These are phyloP conservation scores for Lobulomyces angularis DNA, from an alignment of 192 early-diverging fungal genomes.

Conservation along the genomic window DNA sequence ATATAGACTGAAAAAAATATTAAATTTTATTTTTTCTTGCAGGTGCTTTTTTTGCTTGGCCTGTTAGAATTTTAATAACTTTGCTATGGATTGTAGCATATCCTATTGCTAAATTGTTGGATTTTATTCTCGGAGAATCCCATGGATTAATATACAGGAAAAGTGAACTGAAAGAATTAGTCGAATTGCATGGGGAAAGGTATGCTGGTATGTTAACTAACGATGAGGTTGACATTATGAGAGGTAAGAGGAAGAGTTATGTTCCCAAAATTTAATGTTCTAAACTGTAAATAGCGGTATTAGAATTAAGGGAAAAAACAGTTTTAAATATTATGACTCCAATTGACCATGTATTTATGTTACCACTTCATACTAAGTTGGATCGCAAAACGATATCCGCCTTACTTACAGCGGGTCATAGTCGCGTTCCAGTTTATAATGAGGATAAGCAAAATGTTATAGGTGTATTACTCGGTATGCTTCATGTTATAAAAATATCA, in stretches of 20 bases:
- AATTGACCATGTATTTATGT: conserved; percentile 33
- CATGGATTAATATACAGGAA: conserved; percentile 86
- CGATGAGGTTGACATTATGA: conserved; percentile 38
- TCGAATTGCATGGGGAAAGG: conserved; percentile 32
- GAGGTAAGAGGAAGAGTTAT: no score
- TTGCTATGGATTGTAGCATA: conserved; percentile 52
- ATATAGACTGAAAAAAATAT: no score
- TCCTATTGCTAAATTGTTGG: conserved; percentile 77
- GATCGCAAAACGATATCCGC: conserved; percentile 10
- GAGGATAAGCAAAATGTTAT: conserved; percentile 11
- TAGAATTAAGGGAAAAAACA: conserved; percentile 35
- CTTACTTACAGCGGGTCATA: conserved; percentile 25
- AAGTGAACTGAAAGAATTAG: conserved; percentile 36
- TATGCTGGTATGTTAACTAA: conserved; percentile 25
- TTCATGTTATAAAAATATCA: conserved; percentile 1
- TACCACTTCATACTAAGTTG: conserved; percentile 11
- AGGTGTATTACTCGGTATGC: conserved; percentile 9
- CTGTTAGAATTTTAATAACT: conserved; percentile 46
- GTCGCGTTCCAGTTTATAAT: conserved; percentile 33
- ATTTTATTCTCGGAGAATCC: conserved; percentile 67
- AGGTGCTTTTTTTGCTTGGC: conserved; percentile 76
- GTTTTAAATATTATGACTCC: conserved; percentile 34
- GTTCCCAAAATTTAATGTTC: neutral
- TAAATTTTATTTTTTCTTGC: no score
- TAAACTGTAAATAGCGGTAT: conserved; percentile 16